phyloP scores from a whole-genome alignment of 139 green algal genomes.

The Edaphochlamys debaryana region DNA sequence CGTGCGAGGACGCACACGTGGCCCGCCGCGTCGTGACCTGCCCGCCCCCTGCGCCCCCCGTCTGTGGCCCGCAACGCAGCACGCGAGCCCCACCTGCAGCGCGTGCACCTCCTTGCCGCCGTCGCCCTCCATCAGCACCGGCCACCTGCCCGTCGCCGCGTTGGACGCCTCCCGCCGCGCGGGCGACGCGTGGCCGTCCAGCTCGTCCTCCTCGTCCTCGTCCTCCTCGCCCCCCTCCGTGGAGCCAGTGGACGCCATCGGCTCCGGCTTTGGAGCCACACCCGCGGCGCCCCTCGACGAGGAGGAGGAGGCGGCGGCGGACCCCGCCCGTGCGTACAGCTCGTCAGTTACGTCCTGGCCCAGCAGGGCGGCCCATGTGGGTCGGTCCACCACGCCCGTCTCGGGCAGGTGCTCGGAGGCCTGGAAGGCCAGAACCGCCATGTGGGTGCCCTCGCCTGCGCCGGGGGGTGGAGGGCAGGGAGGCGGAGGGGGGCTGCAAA shows the following conservation, averaged over 20 bases:
- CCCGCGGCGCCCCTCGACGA: no score
- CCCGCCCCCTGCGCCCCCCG: no score
- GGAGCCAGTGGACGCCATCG: no score
- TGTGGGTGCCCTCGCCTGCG: constrained; percentile 48
- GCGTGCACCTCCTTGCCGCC: constrained; percentile 56
- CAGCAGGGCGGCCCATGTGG: constrained; percentile 38
- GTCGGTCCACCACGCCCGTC: constrained; percentile 50
- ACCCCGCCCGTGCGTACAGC: constrained; percentile 8
- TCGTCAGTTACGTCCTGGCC: neutral
- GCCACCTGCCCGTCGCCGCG: constrained; percentile 28
- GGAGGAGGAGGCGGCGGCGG: no score
- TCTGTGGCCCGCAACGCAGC: no score
- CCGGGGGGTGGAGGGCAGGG: no score
- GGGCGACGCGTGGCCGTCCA: no score
- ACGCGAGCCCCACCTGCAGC: constrained; percentile 49
- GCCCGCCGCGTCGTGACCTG: no score
- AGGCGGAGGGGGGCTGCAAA: no score
- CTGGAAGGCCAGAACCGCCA: constrained; percentile 48
- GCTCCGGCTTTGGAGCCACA: neutral
- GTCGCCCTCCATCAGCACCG: constrained; percentile 57
- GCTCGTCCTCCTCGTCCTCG: no score
- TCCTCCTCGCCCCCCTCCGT: no score
- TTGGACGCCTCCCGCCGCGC: neutral
- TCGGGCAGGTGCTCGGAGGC: constrained; percentile 72
- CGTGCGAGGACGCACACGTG: no score